These are phyloP conservation scores for Daucus carota DNA, from an alignment of 129 eudicot species.

Conservation along the genomic window DH1_v3.0 NC_030385.2:43391001-43391500, in stretches of 20 bases:
- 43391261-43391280: constrained; percentile 54
- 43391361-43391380: constrained; percentile 44
- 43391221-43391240: constrained; percentile 13
- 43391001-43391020: not conserved
- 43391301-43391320: constrained; percentile 44
- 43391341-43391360: constrained; percentile 32
- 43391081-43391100: constrained; percentile 34
- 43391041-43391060: not conserved
- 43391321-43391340: constrained; percentile 38
- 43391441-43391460: constrained; percentile 31
- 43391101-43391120: constrained; percentile 68
- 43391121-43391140: constrained; percentile 68
- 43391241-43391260: constrained; percentile 41
- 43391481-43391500: not conserved
- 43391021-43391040: not conserved
- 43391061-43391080: not conserved
- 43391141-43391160: constrained; percentile 79
- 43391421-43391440: constrained; percentile 33
- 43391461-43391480: not conserved
- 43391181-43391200: constrained; percentile 30
- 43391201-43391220: constrained; percentile 2
- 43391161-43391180: constrained; percentile 38
- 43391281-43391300: constrained; percentile 71
- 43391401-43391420: constrained; percentile 37
- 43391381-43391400: constrained; percentile 29